Conservation (phyloP, 768 basidiomycete species). For the Ephemerocybe angulata region DNA sequence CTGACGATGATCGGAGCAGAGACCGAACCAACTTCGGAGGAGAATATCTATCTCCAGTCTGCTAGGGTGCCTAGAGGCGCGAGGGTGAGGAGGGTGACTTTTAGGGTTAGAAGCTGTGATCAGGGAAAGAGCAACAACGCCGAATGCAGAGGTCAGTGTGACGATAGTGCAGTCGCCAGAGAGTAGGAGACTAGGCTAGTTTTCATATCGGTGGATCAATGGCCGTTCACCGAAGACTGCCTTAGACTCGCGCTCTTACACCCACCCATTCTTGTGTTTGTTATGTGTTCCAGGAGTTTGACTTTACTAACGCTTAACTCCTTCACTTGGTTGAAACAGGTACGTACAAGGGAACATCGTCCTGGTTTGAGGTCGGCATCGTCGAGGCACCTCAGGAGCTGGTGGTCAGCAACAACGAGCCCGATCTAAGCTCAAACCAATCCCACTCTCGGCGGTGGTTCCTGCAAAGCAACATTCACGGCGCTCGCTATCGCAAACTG, state of each 20-base stretch:
- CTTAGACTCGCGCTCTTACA: neutral
- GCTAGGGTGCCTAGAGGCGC: conserved; percentile 1
- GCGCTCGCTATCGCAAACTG: neutral
- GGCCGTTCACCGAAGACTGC: neutral
- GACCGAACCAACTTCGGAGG: neutral
- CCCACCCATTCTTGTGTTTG: neutral
- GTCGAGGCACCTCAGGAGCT: neutral
- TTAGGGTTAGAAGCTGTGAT: conserved; percentile 19
- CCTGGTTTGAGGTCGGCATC: conserved; percentile 24
- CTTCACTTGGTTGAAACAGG: too few species aligned
- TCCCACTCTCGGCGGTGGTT: too few species aligned
- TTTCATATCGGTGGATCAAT: neutral
- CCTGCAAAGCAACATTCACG: conserved; percentile 11
- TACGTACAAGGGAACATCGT: conserved; percentile 20
- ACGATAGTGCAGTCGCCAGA: neutral
- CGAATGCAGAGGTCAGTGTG: conserved; percentile 11
- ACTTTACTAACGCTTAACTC: neutral
- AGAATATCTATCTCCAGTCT: neutral
- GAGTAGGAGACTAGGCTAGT: neutral
- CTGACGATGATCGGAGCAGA: neutral
- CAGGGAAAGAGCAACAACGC: conserved; percentile 19
- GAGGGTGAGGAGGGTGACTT: conserved; percentile 19
- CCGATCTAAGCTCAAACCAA: neutral
- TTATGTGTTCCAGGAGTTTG: neutral
- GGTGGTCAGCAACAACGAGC: neutral